Base-by-base conservation (phyloP, 2,329 filamentous ascomycete genomes). In the Apiospora malaysiana region DNA sequence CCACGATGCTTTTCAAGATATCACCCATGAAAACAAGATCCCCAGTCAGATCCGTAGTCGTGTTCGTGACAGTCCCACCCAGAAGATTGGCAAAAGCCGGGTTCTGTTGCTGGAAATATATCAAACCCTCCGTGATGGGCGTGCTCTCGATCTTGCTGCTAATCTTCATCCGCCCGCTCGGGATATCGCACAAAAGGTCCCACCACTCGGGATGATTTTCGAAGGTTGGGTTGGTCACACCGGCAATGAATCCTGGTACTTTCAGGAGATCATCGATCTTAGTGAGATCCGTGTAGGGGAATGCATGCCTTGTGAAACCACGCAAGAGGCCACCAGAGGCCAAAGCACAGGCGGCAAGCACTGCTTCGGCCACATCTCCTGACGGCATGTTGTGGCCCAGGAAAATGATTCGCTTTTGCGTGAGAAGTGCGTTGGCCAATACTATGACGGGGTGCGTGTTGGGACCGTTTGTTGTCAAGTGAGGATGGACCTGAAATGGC, bases 261-360 rank as follows among this genome's bases (percentile, higher is more conserved):
- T 97, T 95, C 66, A 99, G 87, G 14, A 99, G 88, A 79, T 98
- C 96, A 75, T 99, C 96, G 72, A 99, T 95, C 83, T 99, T 99
- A 74, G 94, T 98, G 59, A 99, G 87, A 83, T 99, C 96, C 0
- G 96, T 99, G 79, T 99, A 99, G 2, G 96, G 96, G 79, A 99
- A 99, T 0, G 96, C 96, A 82, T 98, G 94, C 23, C 96, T 90
- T 10, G 95, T 97, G 82, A 99, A 99, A 40, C 96, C 96, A 71
- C 95, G 89, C 46, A 99, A 85, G n/a, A 97, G 86, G 7, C 96
- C 95, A 25, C 96, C 96, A 16, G 95, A 98, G 18, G 93, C 95
- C 66, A 99, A 87, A 14, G 96, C 94, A 81, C 96, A 99, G 1
- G 96, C 95, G n/a, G 94, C 96, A 10, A 99, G 88, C 3, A 99